Base-by-base conservation (phyloP, 1,284 basidiomycete species). In the Pyrrhoderma lamaoense region DNA sequence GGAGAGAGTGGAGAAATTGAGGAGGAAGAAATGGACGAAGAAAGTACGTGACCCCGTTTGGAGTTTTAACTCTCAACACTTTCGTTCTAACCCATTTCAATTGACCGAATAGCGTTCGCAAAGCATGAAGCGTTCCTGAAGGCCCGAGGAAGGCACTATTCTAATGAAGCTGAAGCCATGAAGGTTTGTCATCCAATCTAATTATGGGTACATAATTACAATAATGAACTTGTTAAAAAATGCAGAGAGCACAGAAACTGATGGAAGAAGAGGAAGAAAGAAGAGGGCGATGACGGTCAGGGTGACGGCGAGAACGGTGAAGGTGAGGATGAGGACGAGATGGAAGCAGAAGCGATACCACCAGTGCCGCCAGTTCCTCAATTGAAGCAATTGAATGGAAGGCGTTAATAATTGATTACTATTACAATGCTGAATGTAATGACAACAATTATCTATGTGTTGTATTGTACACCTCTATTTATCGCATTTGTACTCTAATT, bases 161-260 rank as follows among this genome's bases (percentile, higher is more conserved):
- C 89, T 2, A 92, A 93, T 52, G 91, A 94, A 66, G 91, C 89
- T 1, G 88, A 92, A 62, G 91, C 89, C 31, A 91, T 94, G 88
- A 90, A 89, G 80, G 86, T 85, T 62, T 46, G 65, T 54, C 38
- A 7, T 11, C 44, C 25, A 3, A 22, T 53, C 16, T 36, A 19
- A 22, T 53, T 16, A 52, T n/a, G 40, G 47, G 16, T 21, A 19
- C 42, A 43, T 23, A 49, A 43, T 40, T 42, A 56, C 22, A 18
- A 52, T 9, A 46, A 34, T 8, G 35, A 37, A 37, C 35, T 48
- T 36, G n/a, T 48, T 42, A 11, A 35, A 16, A 48, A 45, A 16
- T 47, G 58, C 63, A 89, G 85, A 77, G 74, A 57, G 85, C 87
- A 25, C 74, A 76, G 56, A 65, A 74, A 59, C 66, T 89, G 49